Evolutionary conservation across 768 basidiomycete species (phyloP).

Genomic region (Clitopilus hobsonii): DNA sequence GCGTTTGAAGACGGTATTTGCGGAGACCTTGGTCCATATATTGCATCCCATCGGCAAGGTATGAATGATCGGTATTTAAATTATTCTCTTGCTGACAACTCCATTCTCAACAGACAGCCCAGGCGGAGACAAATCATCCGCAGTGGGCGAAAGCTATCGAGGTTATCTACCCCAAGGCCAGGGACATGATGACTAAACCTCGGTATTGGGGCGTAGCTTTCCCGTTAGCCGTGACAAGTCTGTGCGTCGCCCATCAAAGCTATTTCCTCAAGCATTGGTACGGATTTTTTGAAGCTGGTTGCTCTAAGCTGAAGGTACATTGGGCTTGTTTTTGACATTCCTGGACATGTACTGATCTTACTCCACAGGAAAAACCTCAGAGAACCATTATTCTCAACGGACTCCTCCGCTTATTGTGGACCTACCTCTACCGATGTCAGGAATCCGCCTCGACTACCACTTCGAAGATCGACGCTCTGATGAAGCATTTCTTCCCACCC

Average conservation of each 20-base stretch:
- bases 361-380: slow-evolving; percentile 67
- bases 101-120: slow-evolving; percentile 62
- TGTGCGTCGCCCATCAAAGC: slow-evolving; percentile 85
- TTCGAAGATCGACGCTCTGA: slow-evolving; percentile 68
- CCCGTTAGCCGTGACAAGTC: slow-evolving; percentile 74
- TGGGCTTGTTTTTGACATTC: not conserved
- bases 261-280: slow-evolving; percentile 84
- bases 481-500: slow-evolving; percentile 77
- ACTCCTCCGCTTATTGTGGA: slow-evolving; percentile 82
- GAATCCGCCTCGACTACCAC: slow-evolving; percentile 80
- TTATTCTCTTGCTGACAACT: slow-evolving; percentile 6
- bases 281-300: slow-evolving; percentile 62
- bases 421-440: slow-evolving; percentile 90
- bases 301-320: slow-evolving; percentile 76
- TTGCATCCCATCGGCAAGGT: slow-evolving; percentile 90
- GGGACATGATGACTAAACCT: slow-evolving; percentile 82
- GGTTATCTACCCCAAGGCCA: slow-evolving; percentile 73
- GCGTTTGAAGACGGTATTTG: slow-evolving; percentile 78
- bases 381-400: slow-evolving; percentile 76
- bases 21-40: slow-evolving; percentile 71
- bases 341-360: slow-evolving; percentile 9
- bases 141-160: slow-evolving; percentile 93
- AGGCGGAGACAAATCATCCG: slow-evolving; percentile 94
- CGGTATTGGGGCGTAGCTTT: slow-evolving; percentile 88
- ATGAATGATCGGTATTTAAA: too few species aligned